A percentile compares a stretch with the other conserved stretches of the same genome.
Evolutionary conservation across 441 rosid genomes (phyloP).

Genomic region (Syzygium malaccense): DNA sequence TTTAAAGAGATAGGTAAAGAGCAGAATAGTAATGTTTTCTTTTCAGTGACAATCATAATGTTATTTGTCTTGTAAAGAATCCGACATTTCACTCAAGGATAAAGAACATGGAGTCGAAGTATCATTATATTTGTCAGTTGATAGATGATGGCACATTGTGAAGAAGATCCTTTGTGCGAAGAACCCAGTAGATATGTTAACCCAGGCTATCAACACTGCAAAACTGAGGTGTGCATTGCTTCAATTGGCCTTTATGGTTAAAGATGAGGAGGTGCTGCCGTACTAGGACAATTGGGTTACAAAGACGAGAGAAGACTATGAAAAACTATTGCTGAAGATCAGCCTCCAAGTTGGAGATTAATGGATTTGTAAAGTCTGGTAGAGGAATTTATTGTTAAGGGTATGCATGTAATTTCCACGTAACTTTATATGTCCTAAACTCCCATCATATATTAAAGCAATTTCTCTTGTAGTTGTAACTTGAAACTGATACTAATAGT

Average conservation of each 20-base stretch:
- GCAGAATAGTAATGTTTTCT: not conserved
- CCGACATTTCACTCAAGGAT: not conserved
- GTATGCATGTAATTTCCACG: not conserved
- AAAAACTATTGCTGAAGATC: not conserved
- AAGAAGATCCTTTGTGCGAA: not conserved
- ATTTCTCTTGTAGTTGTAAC: not conserved
- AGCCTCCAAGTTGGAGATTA: not conserved
- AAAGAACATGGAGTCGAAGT: not conserved
- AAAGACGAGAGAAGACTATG: not conserved
- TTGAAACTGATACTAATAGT: fast-evolving
- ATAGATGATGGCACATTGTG: not conserved
- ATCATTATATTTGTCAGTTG: not conserved
- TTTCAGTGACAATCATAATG: no score
- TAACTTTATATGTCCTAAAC: not conserved
- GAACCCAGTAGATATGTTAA: not conserved
- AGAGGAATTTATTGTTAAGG: not conserved
- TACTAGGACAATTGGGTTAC: not conserved
- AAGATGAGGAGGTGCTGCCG: not conserved
- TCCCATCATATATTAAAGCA: not conserved
- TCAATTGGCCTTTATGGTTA: not conserved
- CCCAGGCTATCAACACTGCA: not conserved
- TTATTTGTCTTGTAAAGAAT: not conserved
- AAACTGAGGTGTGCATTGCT: not conserved
- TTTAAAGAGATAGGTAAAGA: not conserved
- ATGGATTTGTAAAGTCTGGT: not conserved